phyloP scores from a whole-genome alignment of 192 early-diverging fungal species.

The Coemansia sp. region DNA sequence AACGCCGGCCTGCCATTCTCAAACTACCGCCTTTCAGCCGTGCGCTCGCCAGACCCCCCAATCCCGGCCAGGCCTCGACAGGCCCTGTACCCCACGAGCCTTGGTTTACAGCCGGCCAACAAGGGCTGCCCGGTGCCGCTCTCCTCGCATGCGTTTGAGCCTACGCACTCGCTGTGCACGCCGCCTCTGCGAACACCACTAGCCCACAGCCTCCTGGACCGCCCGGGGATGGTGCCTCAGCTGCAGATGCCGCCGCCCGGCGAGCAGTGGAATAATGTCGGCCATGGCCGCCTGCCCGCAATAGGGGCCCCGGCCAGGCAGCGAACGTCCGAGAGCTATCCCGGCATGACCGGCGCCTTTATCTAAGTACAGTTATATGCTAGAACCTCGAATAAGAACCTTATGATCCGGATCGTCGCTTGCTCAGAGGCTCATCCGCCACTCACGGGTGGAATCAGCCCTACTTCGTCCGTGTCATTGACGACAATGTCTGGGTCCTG shows the following conservation, averaged over 20 bases:
- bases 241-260: no score
- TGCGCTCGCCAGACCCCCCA: constrained; percentile 12
- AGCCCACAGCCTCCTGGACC: neutral
- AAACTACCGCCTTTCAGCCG: constrained; percentile 24
- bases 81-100: neutral
- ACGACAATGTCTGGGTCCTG: neutral
- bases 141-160: no score
- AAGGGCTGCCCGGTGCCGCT: no score
- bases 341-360: no score
- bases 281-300: no score
- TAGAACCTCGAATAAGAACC: no score
- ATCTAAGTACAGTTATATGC: neutral
- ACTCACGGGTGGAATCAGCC: constrained; percentile 38
- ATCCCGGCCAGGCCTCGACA: neutral
- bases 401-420: neutral
- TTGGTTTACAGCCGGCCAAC: no score
- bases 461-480: constrained; percentile 25
- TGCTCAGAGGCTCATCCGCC: constrained; percentile 14
- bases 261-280: no score
- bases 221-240: no score
- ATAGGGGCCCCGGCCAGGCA: no score
- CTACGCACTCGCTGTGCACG: no score
- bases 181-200: neutral
- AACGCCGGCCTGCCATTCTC: constrained; percentile 4
- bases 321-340: no score